Conservation (phyloP, 2,329 filamentous ascomycete species). For the Fonsecaea pedrosoi region DNA sequence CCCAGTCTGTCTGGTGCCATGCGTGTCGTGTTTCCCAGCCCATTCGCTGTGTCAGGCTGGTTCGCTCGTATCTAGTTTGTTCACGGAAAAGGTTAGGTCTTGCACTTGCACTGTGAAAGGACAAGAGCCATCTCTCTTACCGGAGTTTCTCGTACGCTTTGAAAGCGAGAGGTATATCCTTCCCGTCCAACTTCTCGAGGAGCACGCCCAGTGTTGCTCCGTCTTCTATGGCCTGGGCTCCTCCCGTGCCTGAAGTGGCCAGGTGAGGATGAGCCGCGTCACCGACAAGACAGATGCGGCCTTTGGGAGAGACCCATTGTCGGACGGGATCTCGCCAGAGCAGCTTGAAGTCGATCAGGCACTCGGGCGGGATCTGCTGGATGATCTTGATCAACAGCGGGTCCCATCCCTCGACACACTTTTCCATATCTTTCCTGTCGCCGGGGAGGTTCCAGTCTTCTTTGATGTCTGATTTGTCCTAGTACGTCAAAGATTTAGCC, state of each 20-base stretch:
- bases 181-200: constrained; percentile 5
- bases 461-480: constrained; percentile 61
- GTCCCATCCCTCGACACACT: constrained; percentile 60
- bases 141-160: constrained; percentile 14
- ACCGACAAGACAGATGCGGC: constrained; percentile 40
- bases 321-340: constrained; percentile 36
- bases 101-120: not conserved
- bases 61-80: constrained; percentile 41
- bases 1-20: constrained; percentile 61
- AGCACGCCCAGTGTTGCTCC: constrained; percentile 40
- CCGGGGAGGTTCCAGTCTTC: constrained; percentile 63
- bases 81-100: constrained; percentile 46
- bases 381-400: constrained; percentile 27
- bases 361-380: constrained; percentile 39
- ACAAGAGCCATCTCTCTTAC: not conserved
- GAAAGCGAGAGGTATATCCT: constrained; percentile 14
- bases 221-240: constrained; percentile 33
- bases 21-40: constrained; percentile 43
- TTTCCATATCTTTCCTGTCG: constrained; percentile 58
- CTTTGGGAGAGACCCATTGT: constrained; percentile 25
- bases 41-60: constrained; percentile 57
- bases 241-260: constrained; percentile 28
- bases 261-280: constrained; percentile 32
- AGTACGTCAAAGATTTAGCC: not conserved
- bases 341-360: constrained; percentile 42